These are phyloP conservation scores for Talaromyces sp. DNA, from an alignment of 2,329 filamentous ascomycete species.

Conservation along the genomic window DNA sequence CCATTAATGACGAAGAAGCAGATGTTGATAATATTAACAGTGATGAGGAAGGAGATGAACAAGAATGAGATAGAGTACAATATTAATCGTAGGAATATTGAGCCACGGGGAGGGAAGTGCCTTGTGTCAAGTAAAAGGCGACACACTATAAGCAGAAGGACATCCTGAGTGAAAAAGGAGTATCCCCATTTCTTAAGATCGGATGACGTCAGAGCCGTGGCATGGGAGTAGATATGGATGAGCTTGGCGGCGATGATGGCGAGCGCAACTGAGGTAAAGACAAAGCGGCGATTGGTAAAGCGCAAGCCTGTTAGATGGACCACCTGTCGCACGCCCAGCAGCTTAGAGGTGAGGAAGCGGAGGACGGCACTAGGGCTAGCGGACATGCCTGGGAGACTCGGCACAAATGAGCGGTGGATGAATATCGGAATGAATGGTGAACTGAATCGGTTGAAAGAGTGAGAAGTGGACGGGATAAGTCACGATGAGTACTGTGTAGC, in stretches of 20 bases:
- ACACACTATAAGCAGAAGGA: constrained; percentile 1
- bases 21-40: constrained; percentile 25
- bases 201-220: constrained; percentile 22
- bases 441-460: neutral
- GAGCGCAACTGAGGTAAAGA: constrained; percentile 25
- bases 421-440: neutral
- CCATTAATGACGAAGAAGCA: constrained; percentile 35
- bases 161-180: constrained; percentile 27
- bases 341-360: neutral
- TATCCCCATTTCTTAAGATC: constrained; percentile 25
- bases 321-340: constrained; percentile 1
- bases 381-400: neutral
- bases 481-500: neutral
- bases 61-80: neutral
- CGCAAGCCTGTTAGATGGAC: neutral
- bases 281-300: constrained; percentile 19
- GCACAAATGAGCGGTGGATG: neutral
- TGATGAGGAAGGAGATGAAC: constrained; percentile 8
- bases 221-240: constrained; percentile 28
- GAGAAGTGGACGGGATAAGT: neutral
- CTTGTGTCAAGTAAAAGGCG: constrained; percentile 6
- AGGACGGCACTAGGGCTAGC: neutral
- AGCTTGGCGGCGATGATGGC: constrained; percentile 25
- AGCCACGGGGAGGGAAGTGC: constrained; percentile 1
- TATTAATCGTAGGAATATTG: neutral